A percentile compares a stretch with the other conserved stretches of the same genome.
These are phyloP conservation scores for Rhytidiadelphus loreus DNA, from an alignment of 225 moss, liverwort and hornwort species.

Conservation along the genomic window DNA sequence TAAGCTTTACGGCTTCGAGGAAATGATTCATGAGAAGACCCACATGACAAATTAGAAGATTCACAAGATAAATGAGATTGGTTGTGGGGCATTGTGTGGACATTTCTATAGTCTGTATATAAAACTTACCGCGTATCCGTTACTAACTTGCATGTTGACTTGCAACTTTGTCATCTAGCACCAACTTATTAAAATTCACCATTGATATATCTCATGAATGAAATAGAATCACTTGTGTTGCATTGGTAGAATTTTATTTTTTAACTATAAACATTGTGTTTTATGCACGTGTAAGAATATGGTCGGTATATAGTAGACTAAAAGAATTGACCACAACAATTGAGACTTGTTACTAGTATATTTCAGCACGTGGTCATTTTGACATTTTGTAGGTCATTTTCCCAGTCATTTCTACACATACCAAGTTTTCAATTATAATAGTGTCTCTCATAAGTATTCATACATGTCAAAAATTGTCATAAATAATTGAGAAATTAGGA, in stretches of 20 bases:
- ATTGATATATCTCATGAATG: background rate
- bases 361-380: background rate
- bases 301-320: too few relatives aligned
- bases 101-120: too few relatives aligned
- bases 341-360: too few relatives aligned
- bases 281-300: background rate
- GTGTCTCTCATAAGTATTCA: background rate
- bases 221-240: background rate
- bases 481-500: background rate
- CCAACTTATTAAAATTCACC: background rate
- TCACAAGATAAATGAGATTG: background rate
- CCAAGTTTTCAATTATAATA: fast-evolving
- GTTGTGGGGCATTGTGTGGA: background rate
- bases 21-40: background rate
- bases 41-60: background rate
- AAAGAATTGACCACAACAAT: too few relatives aligned
- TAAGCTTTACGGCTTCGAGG: background rate
- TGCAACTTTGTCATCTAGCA: too few relatives aligned
- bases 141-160: too few relatives aligned
- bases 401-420: background rate
- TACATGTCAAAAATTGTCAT: background rate
- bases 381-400: background rate
- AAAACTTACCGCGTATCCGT: background rate
- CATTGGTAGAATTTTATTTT: background rate
- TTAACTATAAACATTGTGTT: background rate